Conservation (phyloP, 139 green algal species). For the Chlamydomonas urium region DNA sequence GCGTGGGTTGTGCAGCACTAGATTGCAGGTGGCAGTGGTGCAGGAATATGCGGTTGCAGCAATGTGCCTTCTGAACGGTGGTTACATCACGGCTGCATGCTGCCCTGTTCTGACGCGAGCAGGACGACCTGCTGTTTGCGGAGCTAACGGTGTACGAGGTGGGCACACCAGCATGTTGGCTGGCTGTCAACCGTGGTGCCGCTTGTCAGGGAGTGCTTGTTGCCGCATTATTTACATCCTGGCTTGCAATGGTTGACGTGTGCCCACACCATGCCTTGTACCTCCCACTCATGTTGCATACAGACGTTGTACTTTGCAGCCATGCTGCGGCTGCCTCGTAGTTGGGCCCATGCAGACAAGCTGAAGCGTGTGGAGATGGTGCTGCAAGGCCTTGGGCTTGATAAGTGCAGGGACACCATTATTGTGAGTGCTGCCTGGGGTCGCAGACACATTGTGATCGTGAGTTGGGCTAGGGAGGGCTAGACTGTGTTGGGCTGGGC, state of each 20-base stretch:
- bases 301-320: slow-evolving; percentile 78
- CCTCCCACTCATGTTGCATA: no score
- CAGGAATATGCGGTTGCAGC: neutral
- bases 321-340: slow-evolving; percentile 70
- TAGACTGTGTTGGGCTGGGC: no score
- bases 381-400: slow-evolving; percentile 64
- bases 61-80: no score
- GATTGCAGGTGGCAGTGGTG: neutral
- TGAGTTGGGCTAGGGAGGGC: neutral
- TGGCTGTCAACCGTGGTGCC: no score
- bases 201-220: no score
- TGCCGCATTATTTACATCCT: no score
- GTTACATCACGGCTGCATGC: slow-evolving; percentile 1
- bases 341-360: slow-evolving; percentile 61
- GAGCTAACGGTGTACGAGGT: slow-evolving; percentile 71
- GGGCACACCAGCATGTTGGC: no score
- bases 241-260: no score
- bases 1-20: neutral
- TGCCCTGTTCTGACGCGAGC: slow-evolving; percentile 28
- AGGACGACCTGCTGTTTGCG: slow-evolving; percentile 88
- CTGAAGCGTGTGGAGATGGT: slow-evolving; percentile 64
- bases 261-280: no score
- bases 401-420: slow-evolving; percentile 81
- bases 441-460: neutral
- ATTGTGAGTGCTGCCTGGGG: slow-evolving; percentile 40